A percentile compares a stretch with the other conserved stretches of the same genome.
phyloP scores from a whole-genome alignment of 2,329 filamentous ascomycete species.

The Parastagonospora nodorum region DNA sequence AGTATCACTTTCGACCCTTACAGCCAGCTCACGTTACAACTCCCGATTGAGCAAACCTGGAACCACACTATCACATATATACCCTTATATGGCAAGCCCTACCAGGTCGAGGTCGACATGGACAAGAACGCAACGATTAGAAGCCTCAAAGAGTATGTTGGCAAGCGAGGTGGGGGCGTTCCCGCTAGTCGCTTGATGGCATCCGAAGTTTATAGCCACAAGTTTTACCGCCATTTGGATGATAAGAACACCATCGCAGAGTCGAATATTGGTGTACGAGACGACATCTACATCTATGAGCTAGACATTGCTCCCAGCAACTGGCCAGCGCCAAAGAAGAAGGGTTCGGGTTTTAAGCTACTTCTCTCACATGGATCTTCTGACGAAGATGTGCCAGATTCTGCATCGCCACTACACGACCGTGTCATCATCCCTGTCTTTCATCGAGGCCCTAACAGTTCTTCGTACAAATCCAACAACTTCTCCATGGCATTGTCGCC shows the following conservation, averaged over 20 bases:
- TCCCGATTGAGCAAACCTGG: conserved; percentile 87
- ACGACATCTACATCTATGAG: conserved; percentile 75
- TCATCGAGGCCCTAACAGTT: conserved; percentile 58
- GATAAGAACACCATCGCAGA: conserved; percentile 70
- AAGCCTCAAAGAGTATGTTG: conserved; percentile 67
- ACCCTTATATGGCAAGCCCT: conserved; percentile 72
- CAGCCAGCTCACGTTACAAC: conserved; percentile 87
- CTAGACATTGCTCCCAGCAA: conserved; percentile 81
- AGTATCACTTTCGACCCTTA: conserved; percentile 99
- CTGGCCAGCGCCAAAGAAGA: conserved; percentile 64
- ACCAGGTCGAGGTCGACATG: conserved; percentile 77
- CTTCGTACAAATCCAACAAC: conserved; percentile 33
- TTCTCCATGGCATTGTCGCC: conserved; percentile 52
- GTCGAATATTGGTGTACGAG: conserved; percentile 64
- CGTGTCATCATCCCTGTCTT: conserved; percentile 73
- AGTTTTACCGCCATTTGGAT: conserved; percentile 85
- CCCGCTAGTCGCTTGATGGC: conserved; percentile 70
- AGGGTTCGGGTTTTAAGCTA: conserved; percentile 50
- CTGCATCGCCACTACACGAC: conserved; percentile 67
- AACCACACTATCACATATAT: conserved; percentile 75
- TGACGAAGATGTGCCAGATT: conserved; percentile 56
- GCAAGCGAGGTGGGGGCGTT: conserved; percentile 59
- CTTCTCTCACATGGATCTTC: conserved; percentile 51
- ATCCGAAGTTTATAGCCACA: conserved; percentile 79
- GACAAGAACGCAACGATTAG: conserved; percentile 76